A percentile compares a stretch with the other conserved stretches of the same genome.
These are phyloP conservation scores for Cercospora nicotianae DNA, from an alignment of 2,329 filamentous ascomycete species.

Conservation along the genomic window DNA sequence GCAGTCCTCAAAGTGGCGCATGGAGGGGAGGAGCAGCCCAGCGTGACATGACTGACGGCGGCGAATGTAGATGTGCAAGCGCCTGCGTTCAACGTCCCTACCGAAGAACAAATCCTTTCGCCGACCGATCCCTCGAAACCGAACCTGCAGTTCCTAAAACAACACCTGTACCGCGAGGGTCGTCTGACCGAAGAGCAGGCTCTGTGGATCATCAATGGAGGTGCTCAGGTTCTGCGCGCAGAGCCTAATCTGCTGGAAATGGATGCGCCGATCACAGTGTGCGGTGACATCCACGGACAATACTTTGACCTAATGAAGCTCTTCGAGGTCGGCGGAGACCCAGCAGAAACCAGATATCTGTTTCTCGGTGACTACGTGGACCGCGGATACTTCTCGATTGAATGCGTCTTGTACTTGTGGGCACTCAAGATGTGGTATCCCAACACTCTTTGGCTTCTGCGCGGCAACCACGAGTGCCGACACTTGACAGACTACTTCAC, in stretches of 20 bases:
- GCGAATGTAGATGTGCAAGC: slow-evolving; percentile 81
- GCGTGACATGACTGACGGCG: slow-evolving; percentile 21
- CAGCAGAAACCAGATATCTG: slow-evolving; percentile 91
- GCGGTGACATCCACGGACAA: slow-evolving; percentile 96
- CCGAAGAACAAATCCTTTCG: slow-evolving; percentile 91
- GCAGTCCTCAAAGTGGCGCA: not conserved
- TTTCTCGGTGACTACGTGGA: slow-evolving; percentile 99
- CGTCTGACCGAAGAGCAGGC: slow-evolving; percentile 96
- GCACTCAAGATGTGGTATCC: slow-evolving; percentile 98
- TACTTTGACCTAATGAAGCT: slow-evolving; percentile 99
- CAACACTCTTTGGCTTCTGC: slow-evolving; percentile 92
- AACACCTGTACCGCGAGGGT: slow-evolving; percentile 97
- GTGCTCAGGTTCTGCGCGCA: slow-evolving; percentile 79
- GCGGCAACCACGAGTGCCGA: slow-evolving; percentile 97
- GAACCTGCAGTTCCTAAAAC: slow-evolving; percentile 90
- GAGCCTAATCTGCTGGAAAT: slow-evolving; percentile 98
- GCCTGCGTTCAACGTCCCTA: slow-evolving; percentile 87
- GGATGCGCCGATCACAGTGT: slow-evolving; percentile 98
- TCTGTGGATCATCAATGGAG: slow-evolving; percentile 87
- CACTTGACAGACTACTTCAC: slow-evolving; percentile 99
- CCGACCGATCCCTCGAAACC: slow-evolving; percentile 84
- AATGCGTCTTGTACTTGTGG: slow-evolving; percentile 98
- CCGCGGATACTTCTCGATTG: slow-evolving; percentile 97
- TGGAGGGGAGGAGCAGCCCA: not conserved
- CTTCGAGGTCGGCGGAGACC: slow-evolving; percentile 96